Evolutionary conservation across 768 basidiomycete species (phyloP).

Genomic region (Gymnopilus junonius): DNA sequence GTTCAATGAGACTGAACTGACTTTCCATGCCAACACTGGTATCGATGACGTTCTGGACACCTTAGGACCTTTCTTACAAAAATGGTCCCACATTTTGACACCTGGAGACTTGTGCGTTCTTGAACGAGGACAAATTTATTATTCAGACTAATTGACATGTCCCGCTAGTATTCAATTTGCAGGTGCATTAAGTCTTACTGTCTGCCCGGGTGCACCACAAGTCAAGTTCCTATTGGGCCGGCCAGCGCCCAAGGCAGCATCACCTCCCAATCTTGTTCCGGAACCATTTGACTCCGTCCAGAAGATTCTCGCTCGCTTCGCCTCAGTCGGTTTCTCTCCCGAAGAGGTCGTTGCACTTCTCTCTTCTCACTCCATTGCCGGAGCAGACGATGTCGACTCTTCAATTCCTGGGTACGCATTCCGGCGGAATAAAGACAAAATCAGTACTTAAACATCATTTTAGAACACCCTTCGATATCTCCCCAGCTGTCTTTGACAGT

Average conservation of each 20-base stretch:
- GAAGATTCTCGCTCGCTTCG: conserved; percentile 35
- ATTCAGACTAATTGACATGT: neutral
- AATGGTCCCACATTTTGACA: neutral
- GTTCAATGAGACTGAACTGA: conserved; percentile 13
- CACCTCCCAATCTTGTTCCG: conserved; percentile 23
- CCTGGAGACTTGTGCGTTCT: conserved; percentile 16
- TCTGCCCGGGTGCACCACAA: conserved; percentile 47
- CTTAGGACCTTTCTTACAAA: conserved; percentile 5
- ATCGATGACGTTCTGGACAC: conserved; percentile 11
- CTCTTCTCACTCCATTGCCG: conserved; percentile 25
- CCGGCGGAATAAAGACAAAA: neutral
- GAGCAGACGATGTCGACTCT: conserved; percentile 35
- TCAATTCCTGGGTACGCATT: conserved; percentile 13
- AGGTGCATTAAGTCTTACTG: conserved; percentile 42
- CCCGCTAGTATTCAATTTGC: conserved; percentile 31
- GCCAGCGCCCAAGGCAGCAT: conserved; percentile 32
- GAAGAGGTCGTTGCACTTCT: conserved; percentile 40
- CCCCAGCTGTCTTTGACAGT: conserved; percentile 44
- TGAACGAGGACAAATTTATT: too few species aligned
- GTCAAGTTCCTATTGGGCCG: conserved; percentile 44
- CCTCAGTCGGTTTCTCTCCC: conserved; percentile 34
- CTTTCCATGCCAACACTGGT: conserved; percentile 10
- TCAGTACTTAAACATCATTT: neutral
- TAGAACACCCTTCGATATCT: conserved; percentile 41
- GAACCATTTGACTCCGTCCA: conserved; percentile 27